Percentiles rank a stretch among this genome's conserved stretches.
Evolutionary conservation across 805 yeast species (phyloP).

Genomic region (Kodamaea laetipori): DNA sequence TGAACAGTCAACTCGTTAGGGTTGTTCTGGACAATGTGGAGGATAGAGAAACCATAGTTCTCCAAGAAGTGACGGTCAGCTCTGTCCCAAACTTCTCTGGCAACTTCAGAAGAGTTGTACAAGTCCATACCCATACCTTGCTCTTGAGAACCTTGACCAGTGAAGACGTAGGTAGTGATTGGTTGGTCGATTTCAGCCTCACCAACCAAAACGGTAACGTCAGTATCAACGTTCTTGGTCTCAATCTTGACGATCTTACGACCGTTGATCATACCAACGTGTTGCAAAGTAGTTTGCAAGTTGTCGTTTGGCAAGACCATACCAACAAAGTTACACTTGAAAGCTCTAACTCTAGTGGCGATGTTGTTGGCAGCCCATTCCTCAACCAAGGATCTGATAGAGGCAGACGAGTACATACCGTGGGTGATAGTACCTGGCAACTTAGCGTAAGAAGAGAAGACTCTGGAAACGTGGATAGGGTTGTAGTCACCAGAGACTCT

Average conservation of each 20-base stretch:
- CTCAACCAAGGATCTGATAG: conserved; percentile 93
- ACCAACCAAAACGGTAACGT: conserved; percentile 77
- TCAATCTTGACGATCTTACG: conserved; percentile 94
- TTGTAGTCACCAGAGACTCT: conserved; percentile 97
- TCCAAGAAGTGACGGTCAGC: conserved; percentile 92
- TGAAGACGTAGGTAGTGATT: conserved; percentile 91
- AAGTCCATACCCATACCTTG: conserved; percentile 99
- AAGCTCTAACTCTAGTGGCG: conserved; percentile 93
- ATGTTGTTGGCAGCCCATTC: conserved; percentile 98
- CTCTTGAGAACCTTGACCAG: conserved; percentile 99
- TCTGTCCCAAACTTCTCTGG: conserved; percentile 94
- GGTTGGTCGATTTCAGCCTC: conserved; percentile 99
- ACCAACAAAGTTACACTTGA: conserved; percentile 86
- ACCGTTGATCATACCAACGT: conserved; percentile 98
- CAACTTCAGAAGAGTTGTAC: conserved; percentile 87
- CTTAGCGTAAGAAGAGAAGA: conserved; percentile 88
- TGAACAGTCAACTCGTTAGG: conserved; percentile 94
- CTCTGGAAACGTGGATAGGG: conserved; percentile 96
- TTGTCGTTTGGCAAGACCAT: conserved; percentile 97
- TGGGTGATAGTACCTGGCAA: conserved; percentile 98
- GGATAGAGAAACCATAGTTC: conserved; percentile 95
- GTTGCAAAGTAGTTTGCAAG: conserved; percentile 84
- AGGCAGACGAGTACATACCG: conserved; percentile 98
- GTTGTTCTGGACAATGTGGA: conserved; percentile 92
- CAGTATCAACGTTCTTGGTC: conserved; percentile 81